Evolutionary conservation across 2,329 filamentous ascomycete genomes (phyloP).

Genomic region (Neonectria punicea): DNA sequence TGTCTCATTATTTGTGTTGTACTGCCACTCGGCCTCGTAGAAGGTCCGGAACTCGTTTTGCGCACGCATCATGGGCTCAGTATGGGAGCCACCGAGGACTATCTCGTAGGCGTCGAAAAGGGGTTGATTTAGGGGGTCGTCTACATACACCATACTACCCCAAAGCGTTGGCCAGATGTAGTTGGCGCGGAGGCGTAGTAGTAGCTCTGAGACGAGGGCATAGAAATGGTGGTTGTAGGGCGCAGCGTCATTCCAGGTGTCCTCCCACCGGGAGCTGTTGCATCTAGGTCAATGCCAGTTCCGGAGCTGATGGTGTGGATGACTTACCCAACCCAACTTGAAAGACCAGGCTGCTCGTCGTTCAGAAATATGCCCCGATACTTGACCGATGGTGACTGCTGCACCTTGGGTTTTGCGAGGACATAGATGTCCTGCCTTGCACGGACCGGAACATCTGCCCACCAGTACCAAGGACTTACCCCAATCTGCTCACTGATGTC

Average conservation of each 20-base stretch:
- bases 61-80: slow-evolving; percentile 75
- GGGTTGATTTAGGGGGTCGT: slow-evolving; percentile 74
- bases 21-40: slow-evolving; percentile 73
- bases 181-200: slow-evolving; percentile 76
- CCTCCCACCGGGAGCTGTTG: slow-evolving; percentile 52
- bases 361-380: slow-evolving; percentile 73
- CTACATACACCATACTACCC: slow-evolving; percentile 77
- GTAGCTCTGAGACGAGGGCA: slow-evolving; percentile 74
- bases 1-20: slow-evolving; percentile 74
- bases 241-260: slow-evolving; percentile 54
- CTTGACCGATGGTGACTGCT: slow-evolving; percentile 65
- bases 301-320: too few relatives aligned
- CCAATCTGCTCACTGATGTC: slow-evolving; percentile 70
- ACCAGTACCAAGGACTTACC: slow-evolving; percentile 66
- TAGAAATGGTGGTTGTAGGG: slow-evolving; percentile 75
- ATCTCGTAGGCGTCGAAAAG: slow-evolving; percentile 79
- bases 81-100: slow-evolving; percentile 78
- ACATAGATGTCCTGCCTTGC: slow-evolving; percentile 61
- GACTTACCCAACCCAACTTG: slow-evolving; percentile 2
- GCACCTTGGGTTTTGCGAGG: slow-evolving; percentile 44
- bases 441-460: slow-evolving; percentile 65
- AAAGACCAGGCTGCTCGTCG: not conserved
- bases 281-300: not conserved
- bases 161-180: slow-evolving; percentile 81
- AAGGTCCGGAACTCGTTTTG: slow-evolving; percentile 66